Conservation (phyloP, 352 stramenopile species). For the Phytopythium litorale region DNA sequence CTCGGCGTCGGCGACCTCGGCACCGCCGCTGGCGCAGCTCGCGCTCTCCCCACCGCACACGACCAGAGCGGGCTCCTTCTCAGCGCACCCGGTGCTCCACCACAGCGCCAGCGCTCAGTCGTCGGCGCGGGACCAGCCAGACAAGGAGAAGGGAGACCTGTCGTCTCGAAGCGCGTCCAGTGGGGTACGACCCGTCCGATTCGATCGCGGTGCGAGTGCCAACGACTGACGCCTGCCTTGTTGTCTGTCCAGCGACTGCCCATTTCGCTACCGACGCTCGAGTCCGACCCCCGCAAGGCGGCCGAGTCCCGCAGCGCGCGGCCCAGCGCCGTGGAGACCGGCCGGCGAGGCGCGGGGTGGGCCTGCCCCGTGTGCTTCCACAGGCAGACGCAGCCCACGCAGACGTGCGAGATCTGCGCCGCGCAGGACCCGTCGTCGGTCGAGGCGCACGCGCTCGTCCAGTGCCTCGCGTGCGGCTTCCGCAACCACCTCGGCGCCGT, state of each 20-base stretch:
- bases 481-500: conserved; percentile 44
- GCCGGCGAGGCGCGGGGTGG: conserved; percentile 26
- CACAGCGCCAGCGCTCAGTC: background rate
- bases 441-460: conserved; percentile 42
- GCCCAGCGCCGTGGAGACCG: conserved; percentile 9
- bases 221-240: background rate
- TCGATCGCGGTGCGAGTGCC: background rate
- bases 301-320: conserved; percentile 7
- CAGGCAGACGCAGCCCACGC: conserved; percentile 41
- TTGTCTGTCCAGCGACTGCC: conserved; percentile 13
- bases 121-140: background rate
- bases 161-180: background rate
- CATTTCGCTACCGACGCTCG: conserved; percentile 20
- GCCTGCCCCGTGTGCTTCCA: conserved; percentile 71
- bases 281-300: conserved; percentile 15
- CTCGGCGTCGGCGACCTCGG: background rate
- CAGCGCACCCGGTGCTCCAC: background rate
- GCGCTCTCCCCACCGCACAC: background rate
- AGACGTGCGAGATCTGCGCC: conserved; percentile 70
- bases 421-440: conserved; percentile 59
- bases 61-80: background rate
- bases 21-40: background rate
- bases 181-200: background rate
- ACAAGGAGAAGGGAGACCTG: background rate
- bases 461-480: conserved; percentile 65